These are phyloP conservation scores for Suillus fuscotomentosus DNA, from an alignment of 768 basidiomycete genomes.

Conservation along the genomic window DNA sequence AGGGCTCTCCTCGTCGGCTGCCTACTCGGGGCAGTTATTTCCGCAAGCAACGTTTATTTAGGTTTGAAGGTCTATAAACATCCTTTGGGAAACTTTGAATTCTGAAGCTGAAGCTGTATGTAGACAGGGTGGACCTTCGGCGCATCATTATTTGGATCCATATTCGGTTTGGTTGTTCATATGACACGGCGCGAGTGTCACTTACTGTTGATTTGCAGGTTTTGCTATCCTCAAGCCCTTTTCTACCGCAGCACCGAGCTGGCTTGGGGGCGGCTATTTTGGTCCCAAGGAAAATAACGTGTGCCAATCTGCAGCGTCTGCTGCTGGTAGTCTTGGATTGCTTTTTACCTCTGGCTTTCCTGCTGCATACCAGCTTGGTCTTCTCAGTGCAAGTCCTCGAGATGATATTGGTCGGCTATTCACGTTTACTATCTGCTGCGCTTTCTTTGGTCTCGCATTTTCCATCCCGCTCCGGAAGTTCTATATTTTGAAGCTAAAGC, in stretches of 20 bases:
- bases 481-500: slow-evolving; percentile 61
- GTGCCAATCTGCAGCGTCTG: slow-evolving; percentile 24
- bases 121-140: slow-evolving; percentile 65
- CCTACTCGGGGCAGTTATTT: slow-evolving; percentile 51
- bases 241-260: slow-evolving; percentile 43
- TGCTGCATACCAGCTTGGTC: slow-evolving; percentile 55
- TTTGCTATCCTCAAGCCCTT: slow-evolving; percentile 61
- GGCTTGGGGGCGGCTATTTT: slow-evolving; percentile 52
- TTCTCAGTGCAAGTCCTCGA: slow-evolving; percentile 44
- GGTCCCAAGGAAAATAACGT: slow-evolving; percentile 59
- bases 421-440: slow-evolving; percentile 50
- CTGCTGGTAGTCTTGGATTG: slow-evolving; percentile 58
- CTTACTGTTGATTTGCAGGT: slow-evolving; percentile 23
- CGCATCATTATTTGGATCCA: slow-evolving; percentile 52
- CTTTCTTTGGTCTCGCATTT: slow-evolving; percentile 68
- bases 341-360: slow-evolving; percentile 61
- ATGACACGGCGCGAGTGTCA: slow-evolving; percentile 33
- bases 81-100: background rate
- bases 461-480: slow-evolving; percentile 59
- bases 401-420: slow-evolving; percentile 57
- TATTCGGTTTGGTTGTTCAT: slow-evolving; percentile 7
- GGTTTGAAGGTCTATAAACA: slow-evolving; percentile 45
- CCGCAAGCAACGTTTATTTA: slow-evolving; percentile 65
- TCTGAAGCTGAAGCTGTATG: background rate
- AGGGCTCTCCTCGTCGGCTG: slow-evolving; percentile 52